Percentiles rank a stretch among this genome's conserved stretches.
Conservation (phyloP, 352 stramenopile species). For the Phytophthora pini region DNA sequence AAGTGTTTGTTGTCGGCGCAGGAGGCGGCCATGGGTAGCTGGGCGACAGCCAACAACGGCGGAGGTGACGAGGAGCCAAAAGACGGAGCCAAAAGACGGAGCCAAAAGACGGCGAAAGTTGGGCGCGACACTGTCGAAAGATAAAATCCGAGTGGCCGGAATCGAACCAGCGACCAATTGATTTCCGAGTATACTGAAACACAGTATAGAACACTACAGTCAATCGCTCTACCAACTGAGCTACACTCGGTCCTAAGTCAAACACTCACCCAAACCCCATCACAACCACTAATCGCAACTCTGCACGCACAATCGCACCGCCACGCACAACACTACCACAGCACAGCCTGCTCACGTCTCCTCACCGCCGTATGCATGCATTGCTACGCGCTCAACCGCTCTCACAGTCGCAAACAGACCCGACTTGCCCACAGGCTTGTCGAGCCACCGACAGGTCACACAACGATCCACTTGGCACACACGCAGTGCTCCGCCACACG, state of each 20-base stretch:
- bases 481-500: neutral
- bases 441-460: neutral
- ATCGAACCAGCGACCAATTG: conserved; percentile 1
- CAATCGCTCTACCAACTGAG: conserved; percentile 12
- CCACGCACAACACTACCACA: neutral
- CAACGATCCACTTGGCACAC: neutral
- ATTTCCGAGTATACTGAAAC: neutral
- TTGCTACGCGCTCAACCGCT: neutral
- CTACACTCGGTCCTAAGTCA: neutral
- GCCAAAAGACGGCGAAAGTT: neutral
- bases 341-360: neutral
- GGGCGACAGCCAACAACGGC: neutral
- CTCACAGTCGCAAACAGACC: neutral
- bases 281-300: neutral
- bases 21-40: no score
- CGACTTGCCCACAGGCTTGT: neutral
- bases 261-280: neutral
- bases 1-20: no score
- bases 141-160: conserved; percentile 1
- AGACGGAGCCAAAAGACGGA: no score
- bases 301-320: neutral
- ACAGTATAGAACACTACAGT: conserved; percentile 12
- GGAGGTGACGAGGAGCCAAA: neutral
- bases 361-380: neutral
- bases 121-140: neutral